Percentiles rank a stretch among this genome's conserved stretches.
These are phyloP conservation scores for Pyrenochaeta sp. DNA, from an alignment of 2,329 filamentous ascomycete genomes.

Conservation along the genomic window DNA sequence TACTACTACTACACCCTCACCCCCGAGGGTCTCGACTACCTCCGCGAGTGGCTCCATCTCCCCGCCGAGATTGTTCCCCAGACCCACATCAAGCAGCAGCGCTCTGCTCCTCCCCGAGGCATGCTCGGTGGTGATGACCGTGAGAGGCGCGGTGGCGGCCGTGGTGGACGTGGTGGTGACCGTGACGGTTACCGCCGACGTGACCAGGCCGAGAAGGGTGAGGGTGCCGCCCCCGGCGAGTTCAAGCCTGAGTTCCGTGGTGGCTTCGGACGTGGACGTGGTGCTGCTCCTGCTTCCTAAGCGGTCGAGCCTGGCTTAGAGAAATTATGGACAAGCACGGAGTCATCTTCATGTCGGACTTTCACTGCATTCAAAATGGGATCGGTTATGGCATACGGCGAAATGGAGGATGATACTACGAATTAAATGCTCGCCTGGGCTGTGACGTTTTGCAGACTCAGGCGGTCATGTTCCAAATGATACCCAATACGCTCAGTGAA, in stretches of 20 bases:
- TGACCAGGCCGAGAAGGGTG: slow-evolving; percentile 65
- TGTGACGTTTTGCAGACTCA: slow-evolving; percentile 30
- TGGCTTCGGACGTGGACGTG: slow-evolving; percentile 52
- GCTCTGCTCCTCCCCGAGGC: slow-evolving; percentile 95
- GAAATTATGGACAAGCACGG: slow-evolving; percentile 27
- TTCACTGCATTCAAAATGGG: slow-evolving; percentile 46
- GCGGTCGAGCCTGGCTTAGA: slow-evolving; percentile 30
- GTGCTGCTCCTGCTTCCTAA: slow-evolving; percentile 48
- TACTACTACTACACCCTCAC: slow-evolving; percentile 98
- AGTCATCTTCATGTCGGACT: slow-evolving; percentile 35
- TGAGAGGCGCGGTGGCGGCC: slow-evolving; percentile 78
- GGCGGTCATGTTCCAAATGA: slow-evolving; percentile 44
- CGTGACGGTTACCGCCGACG: slow-evolving; percentile 87
- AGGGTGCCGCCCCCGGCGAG: slow-evolving; percentile 51
- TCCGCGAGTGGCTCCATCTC: slow-evolving; percentile 99
- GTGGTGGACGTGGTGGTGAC: slow-evolving; percentile 72
- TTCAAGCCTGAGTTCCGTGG: slow-evolving; percentile 55
- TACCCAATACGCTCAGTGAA: slow-evolving; percentile 45
- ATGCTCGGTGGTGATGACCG: slow-evolving; percentile 88
- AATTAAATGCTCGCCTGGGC: slow-evolving; percentile 41
- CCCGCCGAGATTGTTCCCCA: slow-evolving; percentile 99
- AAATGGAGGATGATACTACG: slow-evolving; percentile 50
- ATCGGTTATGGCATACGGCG: slow-evolving; percentile 43
- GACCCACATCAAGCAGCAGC: slow-evolving; percentile 99
- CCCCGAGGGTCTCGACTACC: slow-evolving; percentile 99